phyloP scores from a whole-genome alignment of 1,139 yeast genomes.

The Geotrichum candidum region DNA sequence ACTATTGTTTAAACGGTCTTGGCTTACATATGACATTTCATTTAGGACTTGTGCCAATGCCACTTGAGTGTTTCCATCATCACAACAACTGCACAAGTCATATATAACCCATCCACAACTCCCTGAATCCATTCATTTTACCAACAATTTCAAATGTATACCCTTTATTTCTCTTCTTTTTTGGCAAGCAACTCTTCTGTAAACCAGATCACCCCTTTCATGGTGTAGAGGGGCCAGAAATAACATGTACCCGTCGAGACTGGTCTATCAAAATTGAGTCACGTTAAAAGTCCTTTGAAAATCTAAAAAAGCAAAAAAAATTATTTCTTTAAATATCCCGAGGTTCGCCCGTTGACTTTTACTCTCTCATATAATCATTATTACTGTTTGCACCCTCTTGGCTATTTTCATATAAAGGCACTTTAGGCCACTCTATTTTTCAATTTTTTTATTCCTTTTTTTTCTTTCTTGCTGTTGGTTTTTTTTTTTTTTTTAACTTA shows the following conservation, averaged over 20 bases:
- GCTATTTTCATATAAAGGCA: not conserved
- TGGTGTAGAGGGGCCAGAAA: not conserved
- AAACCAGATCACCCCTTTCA: no score
- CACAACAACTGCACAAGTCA: not conserved
- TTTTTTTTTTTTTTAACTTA: not conserved
- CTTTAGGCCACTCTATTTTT: not conserved
- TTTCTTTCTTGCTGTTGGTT: not conserved
- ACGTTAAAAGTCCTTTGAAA: not conserved
- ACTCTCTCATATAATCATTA: not conserved
- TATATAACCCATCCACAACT: not conserved
- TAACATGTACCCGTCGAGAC: not conserved
- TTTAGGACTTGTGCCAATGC: not conserved
- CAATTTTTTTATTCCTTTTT: not conserved
- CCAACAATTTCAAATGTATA: no score
- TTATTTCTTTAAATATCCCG: conserved; percentile 1
- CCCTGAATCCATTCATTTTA: not conserved
- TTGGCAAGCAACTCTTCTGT: no score
- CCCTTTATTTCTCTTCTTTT: no score
- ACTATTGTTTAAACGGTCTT: no score
- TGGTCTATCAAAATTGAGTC: not conserved
- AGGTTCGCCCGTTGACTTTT: conserved; percentile 7
- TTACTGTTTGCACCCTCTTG: not conserved
- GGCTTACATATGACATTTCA: no score
- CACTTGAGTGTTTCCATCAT: not conserved
- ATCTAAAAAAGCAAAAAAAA: not conserved